Conservation (phyloP, 768 basidiomycete species). For the Termitomyces heimii region DNA sequence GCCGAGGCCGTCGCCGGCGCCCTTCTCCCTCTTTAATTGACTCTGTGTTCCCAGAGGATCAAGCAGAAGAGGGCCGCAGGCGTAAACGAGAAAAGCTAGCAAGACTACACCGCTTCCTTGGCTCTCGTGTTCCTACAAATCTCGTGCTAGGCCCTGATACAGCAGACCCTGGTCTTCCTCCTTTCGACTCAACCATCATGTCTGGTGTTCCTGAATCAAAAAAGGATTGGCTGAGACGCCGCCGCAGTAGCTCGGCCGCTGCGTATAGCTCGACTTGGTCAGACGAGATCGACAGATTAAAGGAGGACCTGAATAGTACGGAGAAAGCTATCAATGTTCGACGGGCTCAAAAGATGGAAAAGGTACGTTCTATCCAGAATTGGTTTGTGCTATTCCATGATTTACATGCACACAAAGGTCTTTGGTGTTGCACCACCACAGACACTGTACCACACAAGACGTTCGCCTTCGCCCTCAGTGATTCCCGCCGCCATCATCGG, state of each 20-base stretch:
- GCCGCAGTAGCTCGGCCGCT: constrained; percentile 49
- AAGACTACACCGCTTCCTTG: constrained; percentile 80
- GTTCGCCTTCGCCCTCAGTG: constrained; percentile 31
- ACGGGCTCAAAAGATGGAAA: constrained; percentile 83
- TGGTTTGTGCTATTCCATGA: neutral
- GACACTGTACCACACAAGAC: constrained; percentile 67
- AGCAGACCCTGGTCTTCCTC: constrained; percentile 20
- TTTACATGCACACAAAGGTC: constrained; percentile 39
- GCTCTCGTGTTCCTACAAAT: constrained; percentile 70
- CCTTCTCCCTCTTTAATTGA: constrained; percentile 39
- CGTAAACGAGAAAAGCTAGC: constrained; percentile 73
- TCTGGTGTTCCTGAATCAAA: constrained; percentile 20
- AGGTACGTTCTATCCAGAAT: constrained; percentile 38
- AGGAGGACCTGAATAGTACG: constrained; percentile 61
- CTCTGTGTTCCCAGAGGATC: constrained; percentile 43
- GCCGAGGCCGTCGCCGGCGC: constrained; percentile 21
- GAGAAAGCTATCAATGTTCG: constrained; percentile 80
- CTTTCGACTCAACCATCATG: constrained; percentile 18
- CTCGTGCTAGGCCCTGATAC: constrained; percentile 52
- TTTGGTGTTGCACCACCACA: constrained; percentile 82
- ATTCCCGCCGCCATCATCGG: constrained; percentile 12
- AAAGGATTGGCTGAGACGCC: constrained; percentile 40
- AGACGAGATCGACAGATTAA: constrained; percentile 55
- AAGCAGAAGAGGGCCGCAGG: constrained; percentile 55
- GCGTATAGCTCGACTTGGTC: constrained; percentile 43